phyloP scores from a whole-genome alignment of 2,329 filamentous ascomycete genomes.

The Hymenoscyphus albidus region DNA sequence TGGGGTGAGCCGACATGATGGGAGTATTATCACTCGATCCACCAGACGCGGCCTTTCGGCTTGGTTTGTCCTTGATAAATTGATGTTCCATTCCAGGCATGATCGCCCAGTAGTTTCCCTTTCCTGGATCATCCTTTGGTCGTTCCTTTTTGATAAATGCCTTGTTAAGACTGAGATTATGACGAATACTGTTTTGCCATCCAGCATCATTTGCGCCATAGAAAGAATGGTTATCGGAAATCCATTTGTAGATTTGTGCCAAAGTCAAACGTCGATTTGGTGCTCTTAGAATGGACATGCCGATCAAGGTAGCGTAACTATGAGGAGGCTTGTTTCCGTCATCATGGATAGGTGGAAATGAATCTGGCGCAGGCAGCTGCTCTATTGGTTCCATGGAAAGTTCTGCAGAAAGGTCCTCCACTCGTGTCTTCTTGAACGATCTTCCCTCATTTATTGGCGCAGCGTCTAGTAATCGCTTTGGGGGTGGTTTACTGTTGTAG shows the following conservation, averaged over 20 bases:
- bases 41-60: slow-evolving; percentile 46
- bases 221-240: slow-evolving; percentile 88
- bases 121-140: slow-evolving; percentile 94
- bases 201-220: slow-evolving; percentile 81
- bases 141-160: slow-evolving; percentile 93
- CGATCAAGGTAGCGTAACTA: slow-evolving; percentile 93
- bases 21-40: slow-evolving; percentile 51
- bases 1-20: slow-evolving; percentile 25
- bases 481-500: slow-evolving; percentile 47
- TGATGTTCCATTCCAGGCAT: slow-evolving; percentile 82
- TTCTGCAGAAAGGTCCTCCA: slow-evolving; percentile 50
- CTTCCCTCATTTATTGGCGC: slow-evolving; percentile 67
- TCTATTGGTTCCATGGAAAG: slow-evolving; percentile 33
- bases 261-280: slow-evolving; percentile 80
- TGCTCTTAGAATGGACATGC: slow-evolving; percentile 91
- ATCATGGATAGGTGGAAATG: slow-evolving; percentile 79
- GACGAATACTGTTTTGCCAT: slow-evolving; percentile 98
- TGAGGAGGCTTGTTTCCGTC: slow-evolving; percentile 85
- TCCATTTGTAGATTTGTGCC: slow-evolving; percentile 98
- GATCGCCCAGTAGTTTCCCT: slow-evolving; percentile 97
- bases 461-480: slow-evolving; percentile 68
- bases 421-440: slow-evolving; percentile 63
- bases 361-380: slow-evolving; percentile 39
- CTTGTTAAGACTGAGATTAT: slow-evolving; percentile 96
- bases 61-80: slow-evolving; percentile 78